These are phyloP conservation scores for Trametes elegans DNA, from an alignment of 768 basidiomycete species.

Conservation along the genomic window DNA sequence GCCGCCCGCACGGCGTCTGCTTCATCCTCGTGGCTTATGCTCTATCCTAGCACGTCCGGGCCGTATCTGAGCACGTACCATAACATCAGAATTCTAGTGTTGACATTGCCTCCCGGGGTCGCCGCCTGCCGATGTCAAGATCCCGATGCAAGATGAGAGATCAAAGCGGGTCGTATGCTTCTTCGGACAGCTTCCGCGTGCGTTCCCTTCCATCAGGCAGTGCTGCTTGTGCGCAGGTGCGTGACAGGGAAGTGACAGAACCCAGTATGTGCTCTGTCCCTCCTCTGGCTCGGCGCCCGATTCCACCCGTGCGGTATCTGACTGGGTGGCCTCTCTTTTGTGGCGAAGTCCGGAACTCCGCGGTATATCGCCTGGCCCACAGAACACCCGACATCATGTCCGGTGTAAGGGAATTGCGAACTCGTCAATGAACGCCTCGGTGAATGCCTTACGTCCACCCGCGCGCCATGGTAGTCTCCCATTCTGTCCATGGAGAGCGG, in stretches of 20 bases:
- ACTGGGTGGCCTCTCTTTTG: neutral
- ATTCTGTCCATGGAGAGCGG: slow-evolving; percentile 10
- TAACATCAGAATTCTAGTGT: neutral
- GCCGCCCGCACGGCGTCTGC: neutral
- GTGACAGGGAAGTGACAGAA: slow-evolving; percentile 3
- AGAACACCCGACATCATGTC: neutral
- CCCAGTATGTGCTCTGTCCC: neutral
- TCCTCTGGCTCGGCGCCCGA: neutral
- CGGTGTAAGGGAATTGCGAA: neutral
- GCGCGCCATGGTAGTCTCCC: neutral
- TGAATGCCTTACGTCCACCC: slow-evolving; percentile 11
- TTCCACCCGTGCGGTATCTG: neutral
- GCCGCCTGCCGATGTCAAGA: too few species aligned
- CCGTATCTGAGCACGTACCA: neutral
- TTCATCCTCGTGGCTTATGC: neutral
- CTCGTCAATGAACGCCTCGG: too few species aligned
- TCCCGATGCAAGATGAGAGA: slow-evolving; percentile 3
- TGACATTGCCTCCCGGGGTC: too few species aligned
- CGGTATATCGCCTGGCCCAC: slow-evolving; percentile 4
- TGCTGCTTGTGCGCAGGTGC: neutral
- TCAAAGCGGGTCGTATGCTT: neutral
- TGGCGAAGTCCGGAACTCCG: slow-evolving; percentile 6
- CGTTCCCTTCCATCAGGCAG: neutral
- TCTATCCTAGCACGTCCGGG: neutral
- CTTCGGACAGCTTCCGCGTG: slow-evolving; percentile 6